Percentiles rank a stretch among this genome's conserved stretches.
These are phyloP conservation scores for Albugo candida DNA, from an alignment of 352 stramenopile genomes.

Conservation along the genomic window DNA sequence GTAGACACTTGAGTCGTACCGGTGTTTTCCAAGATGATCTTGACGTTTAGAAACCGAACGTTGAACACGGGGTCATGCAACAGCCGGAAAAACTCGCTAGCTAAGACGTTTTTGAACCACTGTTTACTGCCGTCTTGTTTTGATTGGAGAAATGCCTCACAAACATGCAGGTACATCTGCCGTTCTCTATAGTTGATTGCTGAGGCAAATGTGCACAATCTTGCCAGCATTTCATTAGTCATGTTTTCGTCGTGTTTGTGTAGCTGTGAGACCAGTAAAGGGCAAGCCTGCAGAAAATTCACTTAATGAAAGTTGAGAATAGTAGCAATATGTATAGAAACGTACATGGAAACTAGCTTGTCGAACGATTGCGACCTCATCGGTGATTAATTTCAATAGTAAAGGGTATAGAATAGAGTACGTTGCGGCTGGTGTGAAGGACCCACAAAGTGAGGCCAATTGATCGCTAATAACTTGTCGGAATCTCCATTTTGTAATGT, in stretches of 20 bases:
- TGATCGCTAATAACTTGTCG: slow-evolving; percentile 57
- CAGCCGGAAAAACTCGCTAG: slow-evolving; percentile 30
- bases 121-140: slow-evolving; percentile 3
- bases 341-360: slow-evolving; percentile 39
- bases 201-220: slow-evolving; percentile 26
- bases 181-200: slow-evolving; percentile 40
- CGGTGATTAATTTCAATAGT: slow-evolving; percentile 51
- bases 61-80: slow-evolving; percentile 46
- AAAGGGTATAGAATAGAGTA: slow-evolving; percentile 63
- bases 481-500: slow-evolving; percentile 73
- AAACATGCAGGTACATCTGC: slow-evolving; percentile 51
- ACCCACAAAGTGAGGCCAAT: slow-evolving; percentile 40
- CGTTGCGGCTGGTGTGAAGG: slow-evolving; percentile 46
- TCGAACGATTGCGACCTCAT: slow-evolving; percentile 49
- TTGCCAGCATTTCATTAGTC: slow-evolving; percentile 16
- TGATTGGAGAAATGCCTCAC: slow-evolving; percentile 23
- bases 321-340: neutral
- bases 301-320: slow-evolving; percentile 1
- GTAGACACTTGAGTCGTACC: slow-evolving; percentile 6
- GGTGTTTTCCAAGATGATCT: slow-evolving; percentile 25
- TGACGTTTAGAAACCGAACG: slow-evolving; percentile 39
- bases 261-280: slow-evolving; percentile 31
- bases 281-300: slow-evolving; percentile 23
- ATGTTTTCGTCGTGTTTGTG: slow-evolving; percentile 24
- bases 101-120: slow-evolving; percentile 34